Evolutionary conservation across 2,329 filamentous ascomycete species (phyloP).

Genomic region (Penicillium freii): DNA sequence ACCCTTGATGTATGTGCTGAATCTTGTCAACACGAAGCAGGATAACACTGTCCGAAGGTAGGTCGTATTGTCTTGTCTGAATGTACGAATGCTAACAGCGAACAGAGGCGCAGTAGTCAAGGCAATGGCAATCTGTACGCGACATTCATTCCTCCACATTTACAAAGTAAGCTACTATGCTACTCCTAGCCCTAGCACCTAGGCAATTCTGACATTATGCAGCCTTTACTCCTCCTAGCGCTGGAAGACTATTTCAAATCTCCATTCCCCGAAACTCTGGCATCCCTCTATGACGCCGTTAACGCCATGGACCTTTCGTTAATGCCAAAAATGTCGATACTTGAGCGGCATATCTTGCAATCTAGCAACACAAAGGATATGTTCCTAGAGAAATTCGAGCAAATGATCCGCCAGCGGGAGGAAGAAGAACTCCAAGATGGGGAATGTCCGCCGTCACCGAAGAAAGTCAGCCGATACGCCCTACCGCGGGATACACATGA

Average conservation of each 20-base stretch:
- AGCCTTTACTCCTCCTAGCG: slow-evolving; percentile 85
- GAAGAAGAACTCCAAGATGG: slow-evolving; percentile 47
- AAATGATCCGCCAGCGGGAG: slow-evolving; percentile 82
- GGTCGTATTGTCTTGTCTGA: slow-evolving; percentile 13
- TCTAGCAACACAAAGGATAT: slow-evolving; percentile 92
- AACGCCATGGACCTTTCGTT: slow-evolving; percentile 96
- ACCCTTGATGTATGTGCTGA: slow-evolving; percentile 93
- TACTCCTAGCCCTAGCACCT: neutral
- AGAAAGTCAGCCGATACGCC: slow-evolving; percentile 65
- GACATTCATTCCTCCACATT: slow-evolving; percentile 96
- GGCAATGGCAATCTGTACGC: slow-evolving; percentile 97
- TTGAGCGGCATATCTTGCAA: slow-evolving; percentile 84
- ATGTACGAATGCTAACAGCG: slow-evolving; percentile 12
- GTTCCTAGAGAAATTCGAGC: slow-evolving; percentile 96
- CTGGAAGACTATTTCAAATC: slow-evolving; percentile 96
- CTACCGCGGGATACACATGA: slow-evolving; percentile 94
- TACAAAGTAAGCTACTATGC: slow-evolving; percentile 72
- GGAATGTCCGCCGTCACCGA: slow-evolving; percentile 46
- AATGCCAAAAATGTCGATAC: slow-evolving; percentile 77
- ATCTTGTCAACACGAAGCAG: slow-evolving; percentile 96
- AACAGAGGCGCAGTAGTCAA: slow-evolving; percentile 86
- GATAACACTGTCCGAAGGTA: slow-evolving; percentile 81
- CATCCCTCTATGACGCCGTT: slow-evolving; percentile 84
- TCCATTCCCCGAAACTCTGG: slow-evolving; percentile 81
- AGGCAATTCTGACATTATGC: slow-evolving; percentile 11